Evolutionary conservation across 192 early-diverging fungal genomes (phyloP).

Genomic region (Dissophora ornata): DNA sequence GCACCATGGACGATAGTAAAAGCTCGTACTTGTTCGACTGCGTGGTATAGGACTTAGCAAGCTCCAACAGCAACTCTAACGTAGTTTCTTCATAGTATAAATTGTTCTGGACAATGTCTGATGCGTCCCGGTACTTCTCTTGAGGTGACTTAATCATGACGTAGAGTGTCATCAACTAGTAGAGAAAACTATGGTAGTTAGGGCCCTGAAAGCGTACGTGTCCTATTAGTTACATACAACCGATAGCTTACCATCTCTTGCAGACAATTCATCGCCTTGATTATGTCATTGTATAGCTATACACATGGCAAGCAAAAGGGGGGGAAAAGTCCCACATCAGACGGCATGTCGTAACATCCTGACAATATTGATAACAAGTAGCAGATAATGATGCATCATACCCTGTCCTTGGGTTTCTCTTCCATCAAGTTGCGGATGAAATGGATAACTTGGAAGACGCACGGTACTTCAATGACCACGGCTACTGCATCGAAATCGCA

Average conservation of each 20-base stretch:
- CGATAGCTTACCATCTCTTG: slow-evolving; percentile 65
- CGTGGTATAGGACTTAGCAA: slow-evolving; percentile 60
- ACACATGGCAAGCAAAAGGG: too few relatives aligned
- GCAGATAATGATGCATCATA: too few relatives aligned
- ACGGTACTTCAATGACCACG: slow-evolving; percentile 29
- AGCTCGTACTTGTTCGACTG: slow-evolving; percentile 59
- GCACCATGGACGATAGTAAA: too few relatives aligned
- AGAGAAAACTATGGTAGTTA: not conserved
- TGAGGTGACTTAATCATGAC: slow-evolving; percentile 64
- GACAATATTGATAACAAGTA: too few relatives aligned
- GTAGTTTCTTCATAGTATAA: slow-evolving; percentile 75
- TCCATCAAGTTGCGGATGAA: slow-evolving; percentile 47
- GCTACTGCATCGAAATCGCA: slow-evolving; percentile 57
- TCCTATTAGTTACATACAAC: too few relatives aligned
- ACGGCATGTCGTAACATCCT: too few relatives aligned
- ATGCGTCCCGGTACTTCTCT: slow-evolving; percentile 64
- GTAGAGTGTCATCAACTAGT: slow-evolving; percentile 60
- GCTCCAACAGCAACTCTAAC: slow-evolving; percentile 67
- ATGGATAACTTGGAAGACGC: slow-evolving; percentile 45
- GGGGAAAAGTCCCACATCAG: too few relatives aligned
- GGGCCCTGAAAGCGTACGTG: too few relatives aligned
- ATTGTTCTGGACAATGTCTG: slow-evolving; percentile 75
- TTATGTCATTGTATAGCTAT: slow-evolving; percentile 67
- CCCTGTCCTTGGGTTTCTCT: slow-evolving; percentile 26
- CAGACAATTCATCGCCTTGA: slow-evolving; percentile 66